Conservation (phyloP, 2,329 filamentous ascomycete species). For the Alternaria sp. region DNA sequence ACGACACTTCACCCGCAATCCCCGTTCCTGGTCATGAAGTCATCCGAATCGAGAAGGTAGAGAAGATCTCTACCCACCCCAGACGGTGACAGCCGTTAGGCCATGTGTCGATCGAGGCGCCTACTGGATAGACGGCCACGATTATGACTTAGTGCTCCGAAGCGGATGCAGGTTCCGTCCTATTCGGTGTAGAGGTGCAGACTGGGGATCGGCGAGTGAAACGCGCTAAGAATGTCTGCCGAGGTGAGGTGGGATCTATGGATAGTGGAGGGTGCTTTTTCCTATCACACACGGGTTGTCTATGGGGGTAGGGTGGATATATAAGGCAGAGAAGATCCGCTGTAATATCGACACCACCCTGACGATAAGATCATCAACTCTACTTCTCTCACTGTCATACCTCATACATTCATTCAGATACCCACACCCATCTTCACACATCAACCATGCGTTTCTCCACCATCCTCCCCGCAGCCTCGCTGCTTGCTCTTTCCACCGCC, state of each 20-base stretch:
- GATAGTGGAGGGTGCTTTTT: background rate
- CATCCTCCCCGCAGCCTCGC: slow-evolving; percentile 9
- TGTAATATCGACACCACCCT: background rate
- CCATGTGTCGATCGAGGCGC: background rate
- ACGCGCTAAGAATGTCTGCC: background rate
- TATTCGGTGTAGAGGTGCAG: background rate
- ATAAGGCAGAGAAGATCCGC: background rate
- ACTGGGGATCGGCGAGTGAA: background rate
- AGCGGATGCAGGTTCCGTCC: background rate
- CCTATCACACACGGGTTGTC: background rate
- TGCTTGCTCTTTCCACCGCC: slow-evolving; percentile 15
- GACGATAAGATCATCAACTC: background rate
- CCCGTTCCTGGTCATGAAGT: background rate
- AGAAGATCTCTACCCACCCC: background rate
- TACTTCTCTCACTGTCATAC: background rate
- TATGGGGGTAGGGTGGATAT: background rate
- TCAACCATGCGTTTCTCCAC: slow-evolving; percentile 20
- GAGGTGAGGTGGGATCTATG: background rate
- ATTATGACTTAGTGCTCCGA: background rate
- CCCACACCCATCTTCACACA: background rate
- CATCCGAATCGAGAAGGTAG: background rate
- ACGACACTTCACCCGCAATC: background rate
- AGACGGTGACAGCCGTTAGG: background rate
- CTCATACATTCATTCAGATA: background rate
- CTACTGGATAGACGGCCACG: background rate